Evolutionary conservation across 2,329 filamentous ascomycete genomes (phyloP), one percentile per base, ranked within the genome.

Genomic region (Furcasterigmium sp.): DNA sequence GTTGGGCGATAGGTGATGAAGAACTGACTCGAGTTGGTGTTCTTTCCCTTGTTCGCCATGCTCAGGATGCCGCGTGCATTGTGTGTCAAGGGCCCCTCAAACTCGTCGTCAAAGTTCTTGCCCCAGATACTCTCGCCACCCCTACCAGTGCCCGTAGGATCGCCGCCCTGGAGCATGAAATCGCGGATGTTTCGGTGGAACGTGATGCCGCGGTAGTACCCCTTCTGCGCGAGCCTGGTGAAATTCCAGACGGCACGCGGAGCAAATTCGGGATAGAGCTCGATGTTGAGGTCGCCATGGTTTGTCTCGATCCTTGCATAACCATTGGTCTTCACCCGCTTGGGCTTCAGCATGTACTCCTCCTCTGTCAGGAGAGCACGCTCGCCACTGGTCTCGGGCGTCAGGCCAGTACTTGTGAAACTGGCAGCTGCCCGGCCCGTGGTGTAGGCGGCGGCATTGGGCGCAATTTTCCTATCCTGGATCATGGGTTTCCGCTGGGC

Each of bases 11-110:
- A 98, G 0, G 85, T 87, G 58, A 98, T 86, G 72, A 97, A 98
- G 60, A 84, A 98, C 64, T 98, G 93, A 53, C 82, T 88, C 8
- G 87, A 93, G 65, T 98, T 98, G 18, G 91, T 97, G 59, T 96
- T 91, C 59, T 96, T 96, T 46, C 93, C 93, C 61, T 98, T 98
- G 65, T 98, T 98, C 32, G 93, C 93, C 93, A 98, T 98, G 53
- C 85, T 90, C 20, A 94, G 59, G 1, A 91, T 78, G 11, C 93
- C 93, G 21, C 91, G 75, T 0, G 75, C 69, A 57, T 89, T 85
- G 56, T 98, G 93, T n/a, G 84, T 85, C 32, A 90, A 65, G 0
- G 91, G 89, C 0, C 91, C 90, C 14, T 96, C 90, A 49, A 97
- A 85, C 60, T 98, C 93, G 61, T 98, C 93, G 42, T 85, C 76